Evolutionary conservation across 2,329 filamentous ascomycete genomes (phyloP).

Genomic region (Dichotomopilus funicola): DNA sequence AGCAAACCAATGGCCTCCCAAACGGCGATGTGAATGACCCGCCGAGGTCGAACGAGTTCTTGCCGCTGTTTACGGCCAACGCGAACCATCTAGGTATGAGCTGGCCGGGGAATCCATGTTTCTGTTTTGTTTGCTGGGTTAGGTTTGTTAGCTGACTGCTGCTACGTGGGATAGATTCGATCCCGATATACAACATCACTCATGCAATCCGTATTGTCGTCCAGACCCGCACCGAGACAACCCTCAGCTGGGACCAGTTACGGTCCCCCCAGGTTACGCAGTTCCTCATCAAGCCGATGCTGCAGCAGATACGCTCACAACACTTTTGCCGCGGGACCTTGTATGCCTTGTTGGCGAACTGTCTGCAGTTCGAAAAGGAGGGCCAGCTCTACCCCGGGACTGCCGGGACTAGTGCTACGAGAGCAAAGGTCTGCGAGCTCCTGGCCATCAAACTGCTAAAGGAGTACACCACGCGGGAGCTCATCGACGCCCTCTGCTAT

Average conservation of each 20-base stretch:
- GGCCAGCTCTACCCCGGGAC: slow-evolving; percentile 75
- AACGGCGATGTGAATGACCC: slow-evolving; percentile 30
- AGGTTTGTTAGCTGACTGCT: slow-evolving; percentile 21
- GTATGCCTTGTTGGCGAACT: slow-evolving; percentile 89
- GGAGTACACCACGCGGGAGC: slow-evolving; percentile 80
- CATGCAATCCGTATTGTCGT: slow-evolving; percentile 84
- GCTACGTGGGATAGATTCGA: slow-evolving; percentile 51
- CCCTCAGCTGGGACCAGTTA: slow-evolving; percentile 88
- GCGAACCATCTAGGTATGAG: slow-evolving; percentile 64
- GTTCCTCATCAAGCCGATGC: slow-evolving; percentile 92
- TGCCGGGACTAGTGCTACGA: slow-evolving; percentile 73
- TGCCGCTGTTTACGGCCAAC: slow-evolving; percentile 66
- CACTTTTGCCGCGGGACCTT: slow-evolving; percentile 83
- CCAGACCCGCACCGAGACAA: slow-evolving; percentile 80
- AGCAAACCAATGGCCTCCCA: slow-evolving; percentile 28
- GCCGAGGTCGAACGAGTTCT: slow-evolving; percentile 31
- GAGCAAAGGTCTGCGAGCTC: slow-evolving; percentile 84
- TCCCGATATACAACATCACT: slow-evolving; percentile 85
- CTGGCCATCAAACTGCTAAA: slow-evolving; percentile 83
- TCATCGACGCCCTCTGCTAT: slow-evolving; percentile 91
- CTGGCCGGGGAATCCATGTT: background rate
- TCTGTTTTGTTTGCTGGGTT: background rate
- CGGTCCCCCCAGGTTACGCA: slow-evolving; percentile 94
- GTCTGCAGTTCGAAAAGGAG: slow-evolving; percentile 87
- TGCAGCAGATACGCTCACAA: slow-evolving; percentile 74